Evolutionary conservation across 2,329 filamentous ascomycete species (phyloP).

Genomic region (Aspergillus sp.): DNA sequence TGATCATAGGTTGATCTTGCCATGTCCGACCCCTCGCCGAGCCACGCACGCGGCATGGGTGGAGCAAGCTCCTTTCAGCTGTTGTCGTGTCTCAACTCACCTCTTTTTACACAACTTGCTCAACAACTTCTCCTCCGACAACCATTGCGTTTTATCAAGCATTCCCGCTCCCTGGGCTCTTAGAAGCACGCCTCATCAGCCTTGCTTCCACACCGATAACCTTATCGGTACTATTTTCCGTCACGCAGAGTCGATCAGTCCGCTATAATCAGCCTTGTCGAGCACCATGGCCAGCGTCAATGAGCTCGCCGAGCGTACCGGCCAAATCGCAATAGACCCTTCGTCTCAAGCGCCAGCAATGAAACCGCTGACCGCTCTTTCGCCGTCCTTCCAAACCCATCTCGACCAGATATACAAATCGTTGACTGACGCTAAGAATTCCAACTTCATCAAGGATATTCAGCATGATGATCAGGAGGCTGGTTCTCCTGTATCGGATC

Average conservation of each 20-base stretch:
- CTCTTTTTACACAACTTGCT: background rate
- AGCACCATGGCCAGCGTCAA: background rate
- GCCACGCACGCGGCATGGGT: conserved; percentile 4
- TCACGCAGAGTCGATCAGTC: background rate
- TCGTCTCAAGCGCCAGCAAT: conserved; percentile 1
- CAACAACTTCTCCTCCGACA: background rate
- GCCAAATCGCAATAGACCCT: conserved; percentile 15
- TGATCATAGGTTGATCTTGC: background rate
- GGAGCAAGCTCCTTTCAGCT: conserved; percentile 5
- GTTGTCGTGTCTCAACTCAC: background rate
- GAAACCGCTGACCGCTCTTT: conserved; percentile 24
- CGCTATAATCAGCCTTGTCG: background rate
- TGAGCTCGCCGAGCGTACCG: conserved; percentile 16
- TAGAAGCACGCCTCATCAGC: background rate
- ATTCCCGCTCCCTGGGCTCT: background rate
- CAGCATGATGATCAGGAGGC: conserved; percentile 17
- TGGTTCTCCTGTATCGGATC: conserved; percentile 8
- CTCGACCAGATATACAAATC: conserved; percentile 37
- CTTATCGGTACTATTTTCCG: background rate
- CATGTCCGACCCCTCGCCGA: background rate
- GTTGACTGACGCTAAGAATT: conserved; percentile 20
- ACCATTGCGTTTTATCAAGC: background rate
- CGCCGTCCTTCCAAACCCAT: conserved; percentile 32
- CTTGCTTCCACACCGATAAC: background rate
- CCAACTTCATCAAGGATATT: conserved; percentile 25